Percentiles rank a stretch among this genome's conserved stretches.
Conservation (phyloP, 495 filamentous ascomycete genomes). For the Amphirosellinia nigrospora region DNA sequence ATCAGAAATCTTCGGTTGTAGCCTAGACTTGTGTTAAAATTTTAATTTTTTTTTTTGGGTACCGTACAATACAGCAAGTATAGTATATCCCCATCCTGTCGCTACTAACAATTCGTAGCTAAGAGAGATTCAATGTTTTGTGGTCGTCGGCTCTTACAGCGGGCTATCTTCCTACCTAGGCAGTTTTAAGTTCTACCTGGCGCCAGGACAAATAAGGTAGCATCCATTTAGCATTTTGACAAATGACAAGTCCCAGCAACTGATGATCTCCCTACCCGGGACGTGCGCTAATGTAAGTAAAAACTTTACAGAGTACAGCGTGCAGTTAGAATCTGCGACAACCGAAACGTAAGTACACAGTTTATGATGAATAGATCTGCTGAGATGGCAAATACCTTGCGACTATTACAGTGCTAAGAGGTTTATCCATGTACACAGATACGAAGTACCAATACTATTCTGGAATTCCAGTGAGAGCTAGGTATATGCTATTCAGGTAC, state of each 20-base stretch:
- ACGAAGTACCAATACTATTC: background rate
- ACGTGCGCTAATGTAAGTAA: background rate
- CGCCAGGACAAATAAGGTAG: conserved; percentile 9
- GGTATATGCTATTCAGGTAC: background rate
- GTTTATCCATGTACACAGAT: background rate
- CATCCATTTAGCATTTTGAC: conserved; percentile 4
- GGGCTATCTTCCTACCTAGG: background rate
- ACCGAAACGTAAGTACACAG: background rate
- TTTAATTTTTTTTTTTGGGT: too few relatives aligned
- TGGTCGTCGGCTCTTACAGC: conserved; percentile 2
- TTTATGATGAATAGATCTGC: background rate
- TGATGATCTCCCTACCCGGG: background rate
- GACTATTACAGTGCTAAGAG: background rate
- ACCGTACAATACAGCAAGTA: too few relatives aligned
- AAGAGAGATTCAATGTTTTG: background rate
- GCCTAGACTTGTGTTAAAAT: too few relatives aligned
- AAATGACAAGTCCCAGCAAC: background rate
- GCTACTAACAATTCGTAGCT: background rate
- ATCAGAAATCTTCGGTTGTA: too few relatives aligned
- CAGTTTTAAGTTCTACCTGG: background rate
- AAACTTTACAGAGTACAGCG: background rate
- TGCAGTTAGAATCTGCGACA: too few relatives aligned
- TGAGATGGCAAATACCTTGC: background rate
- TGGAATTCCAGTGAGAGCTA: background rate
- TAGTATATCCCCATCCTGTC: background rate